phyloP scores from a whole-genome alignment of 2,329 filamentous ascomycete genomes.

The Aspergillus caelatus region DNA sequence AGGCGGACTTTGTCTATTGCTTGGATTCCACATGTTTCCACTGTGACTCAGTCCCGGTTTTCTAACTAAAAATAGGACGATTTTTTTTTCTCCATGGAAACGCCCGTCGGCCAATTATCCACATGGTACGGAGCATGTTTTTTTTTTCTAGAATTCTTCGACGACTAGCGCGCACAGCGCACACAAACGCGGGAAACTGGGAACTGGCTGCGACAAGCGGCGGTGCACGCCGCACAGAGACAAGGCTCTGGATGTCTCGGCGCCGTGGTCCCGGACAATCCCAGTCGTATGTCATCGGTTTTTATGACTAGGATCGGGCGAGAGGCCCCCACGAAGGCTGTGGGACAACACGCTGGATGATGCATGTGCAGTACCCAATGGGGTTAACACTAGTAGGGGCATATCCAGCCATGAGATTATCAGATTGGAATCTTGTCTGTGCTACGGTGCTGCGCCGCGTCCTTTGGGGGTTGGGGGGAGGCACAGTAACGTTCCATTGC shows the following conservation, averaged over 20 bases:
- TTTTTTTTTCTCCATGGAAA: background rate
- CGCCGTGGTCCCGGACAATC: background rate
- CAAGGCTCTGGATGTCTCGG: background rate
- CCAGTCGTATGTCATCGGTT: background rate
- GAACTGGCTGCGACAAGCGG: constrained; percentile 2
- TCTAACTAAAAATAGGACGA: constrained; percentile 30
- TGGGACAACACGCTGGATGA: constrained; percentile 6
- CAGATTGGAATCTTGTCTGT: background rate
- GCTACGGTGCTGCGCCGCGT: background rate
- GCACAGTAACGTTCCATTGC: background rate
- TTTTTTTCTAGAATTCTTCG: constrained; percentile 35
- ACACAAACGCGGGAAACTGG: constrained; percentile 7
- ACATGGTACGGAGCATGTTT: constrained; percentile 17
- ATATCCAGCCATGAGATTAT: constrained; percentile 3
- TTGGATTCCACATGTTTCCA: constrained; percentile 10
- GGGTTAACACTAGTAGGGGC: background rate
- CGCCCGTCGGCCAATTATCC: background rate
- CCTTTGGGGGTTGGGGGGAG: background rate
- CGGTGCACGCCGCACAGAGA: constrained; percentile 3
- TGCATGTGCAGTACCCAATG: constrained; percentile 1
- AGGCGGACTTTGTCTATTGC: background rate
- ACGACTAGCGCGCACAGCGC: constrained; percentile 17
- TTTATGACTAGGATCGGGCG: background rate
- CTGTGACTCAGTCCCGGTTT: constrained; percentile 19
- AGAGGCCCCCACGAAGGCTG: constrained; percentile 5